A percentile compares a stretch with the other conserved stretches of the same genome.
These are phyloP conservation scores for Solanum tarijense DNA, from an alignment of 257 asterid genomes.

Conservation along the genomic window DNA sequence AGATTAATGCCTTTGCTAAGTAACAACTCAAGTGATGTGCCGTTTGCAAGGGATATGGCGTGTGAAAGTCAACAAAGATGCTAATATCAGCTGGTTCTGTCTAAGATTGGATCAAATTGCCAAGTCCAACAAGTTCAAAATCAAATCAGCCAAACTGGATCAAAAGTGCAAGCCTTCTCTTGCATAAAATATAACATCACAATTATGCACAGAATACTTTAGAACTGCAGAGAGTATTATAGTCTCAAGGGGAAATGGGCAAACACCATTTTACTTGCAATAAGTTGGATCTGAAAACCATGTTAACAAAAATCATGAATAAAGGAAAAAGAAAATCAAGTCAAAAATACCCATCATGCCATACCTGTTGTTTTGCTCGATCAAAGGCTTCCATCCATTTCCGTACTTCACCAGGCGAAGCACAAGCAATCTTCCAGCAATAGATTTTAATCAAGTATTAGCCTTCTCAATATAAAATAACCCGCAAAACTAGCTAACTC, in stretches of 20 bases:
- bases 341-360: background rate
- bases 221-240: background rate
- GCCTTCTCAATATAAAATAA: constrained; percentile 10
- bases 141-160: background rate
- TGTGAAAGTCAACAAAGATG: background rate
- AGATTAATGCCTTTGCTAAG: background rate
- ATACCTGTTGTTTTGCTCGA: constrained; percentile 90
- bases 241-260: background rate
- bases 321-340: background rate
- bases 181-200: background rate
- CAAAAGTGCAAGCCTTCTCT: background rate
- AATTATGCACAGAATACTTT: background rate
- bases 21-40: background rate
- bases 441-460: constrained; percentile 2
- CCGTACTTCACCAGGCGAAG: constrained; percentile 66
- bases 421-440: constrained; percentile 88
- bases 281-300: background rate
- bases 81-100: background rate
- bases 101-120: background rate
- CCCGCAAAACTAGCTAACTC: background rate
- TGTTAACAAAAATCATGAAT: background rate
- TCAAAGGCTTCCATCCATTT: constrained; percentile 99
- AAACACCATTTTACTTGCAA: background rate
- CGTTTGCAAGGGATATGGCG: background rate
- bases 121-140: background rate